phyloP scores from a whole-genome alignment of 2,329 filamentous ascomycete species.

The Aspergillus oerlinghausenensis region DNA sequence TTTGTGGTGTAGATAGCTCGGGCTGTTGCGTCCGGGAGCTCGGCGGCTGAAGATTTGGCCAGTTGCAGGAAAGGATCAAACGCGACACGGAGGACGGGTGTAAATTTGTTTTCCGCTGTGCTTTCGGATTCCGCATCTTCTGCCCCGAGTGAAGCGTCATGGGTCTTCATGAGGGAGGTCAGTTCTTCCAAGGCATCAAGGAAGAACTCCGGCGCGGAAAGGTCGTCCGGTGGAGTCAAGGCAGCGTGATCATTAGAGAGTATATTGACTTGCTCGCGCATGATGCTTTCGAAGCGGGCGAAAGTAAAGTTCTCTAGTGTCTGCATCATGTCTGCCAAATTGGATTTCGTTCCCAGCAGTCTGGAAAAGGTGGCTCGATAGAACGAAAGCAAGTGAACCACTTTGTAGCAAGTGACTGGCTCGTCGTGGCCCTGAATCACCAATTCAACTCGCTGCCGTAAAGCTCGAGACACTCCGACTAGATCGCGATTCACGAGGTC shows the following conservation, averaged over 20 bases:
- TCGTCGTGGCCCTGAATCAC: constrained; percentile 92
- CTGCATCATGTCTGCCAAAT: constrained; percentile 64
- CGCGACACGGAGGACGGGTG: constrained; percentile 69
- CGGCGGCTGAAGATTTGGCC: constrained; percentile 48
- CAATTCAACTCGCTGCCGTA: constrained; percentile 87
- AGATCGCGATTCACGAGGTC: constrained; percentile 84
- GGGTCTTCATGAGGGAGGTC: constrained; percentile 74
- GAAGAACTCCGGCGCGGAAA: constrained; percentile 75
- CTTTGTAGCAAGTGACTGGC: constrained; percentile 79
- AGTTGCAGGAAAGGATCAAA: constrained; percentile 81
- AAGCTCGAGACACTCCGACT: constrained; percentile 70
- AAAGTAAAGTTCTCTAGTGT: constrained; percentile 71
- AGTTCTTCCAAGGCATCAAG: constrained; percentile 75
- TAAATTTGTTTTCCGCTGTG: constrained; percentile 64
- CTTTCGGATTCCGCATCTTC: constrained; percentile 43
- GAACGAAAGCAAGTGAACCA: constrained; percentile 83
- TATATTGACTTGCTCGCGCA: constrained; percentile 66
- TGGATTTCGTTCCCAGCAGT: constrained; percentile 65
- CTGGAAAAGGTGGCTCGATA: constrained; percentile 82
- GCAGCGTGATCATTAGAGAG: constrained; percentile 69
- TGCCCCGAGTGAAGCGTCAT: constrained; percentile 68
- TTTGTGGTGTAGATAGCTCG: constrained; percentile 50
- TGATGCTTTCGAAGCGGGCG: constrained; percentile 73
- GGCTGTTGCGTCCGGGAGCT: constrained; percentile 32
- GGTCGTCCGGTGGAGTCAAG: constrained; percentile 64